Conservation (phyloP, 148 eudicot genomes). For the Vaccinium corymbosum region DNA sequence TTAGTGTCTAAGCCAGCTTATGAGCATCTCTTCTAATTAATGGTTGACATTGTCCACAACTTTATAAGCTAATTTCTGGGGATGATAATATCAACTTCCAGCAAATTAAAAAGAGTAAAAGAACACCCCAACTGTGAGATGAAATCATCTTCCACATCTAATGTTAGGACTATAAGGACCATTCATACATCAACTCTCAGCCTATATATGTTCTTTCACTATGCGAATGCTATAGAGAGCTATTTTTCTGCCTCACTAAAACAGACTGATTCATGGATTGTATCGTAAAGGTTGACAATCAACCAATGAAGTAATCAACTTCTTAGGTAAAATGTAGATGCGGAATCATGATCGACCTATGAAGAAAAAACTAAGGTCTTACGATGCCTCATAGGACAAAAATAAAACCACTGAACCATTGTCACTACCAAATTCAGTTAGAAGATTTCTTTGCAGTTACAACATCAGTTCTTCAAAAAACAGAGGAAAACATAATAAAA, state of each 20-base stretch:
- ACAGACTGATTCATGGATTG: neutral
- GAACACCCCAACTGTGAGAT: neutral
- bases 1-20: neutral
- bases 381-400: neutral
- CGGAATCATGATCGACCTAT: neutral
- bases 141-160: neutral
- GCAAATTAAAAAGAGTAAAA: neutral
- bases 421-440: neutral
- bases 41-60: neutral
- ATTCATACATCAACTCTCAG: neutral
- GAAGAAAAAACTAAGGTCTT: neutral
- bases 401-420: neutral
- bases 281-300: neutral
- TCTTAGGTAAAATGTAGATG: neutral
- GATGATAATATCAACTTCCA: neutral
- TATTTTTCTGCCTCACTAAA: neutral
- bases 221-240: neutral
- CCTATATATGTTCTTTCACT: neutral
- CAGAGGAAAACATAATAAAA: neutral
- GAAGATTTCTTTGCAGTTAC: neutral
- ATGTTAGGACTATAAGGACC: neutral
- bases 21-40: neutral
- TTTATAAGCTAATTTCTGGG: neutral
- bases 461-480: neutral
- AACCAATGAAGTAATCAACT: conserved; percentile 2